Evolutionary conservation across 345 rosid genomes (phyloP).

Genomic region (Dimocarpus longan): DNA sequence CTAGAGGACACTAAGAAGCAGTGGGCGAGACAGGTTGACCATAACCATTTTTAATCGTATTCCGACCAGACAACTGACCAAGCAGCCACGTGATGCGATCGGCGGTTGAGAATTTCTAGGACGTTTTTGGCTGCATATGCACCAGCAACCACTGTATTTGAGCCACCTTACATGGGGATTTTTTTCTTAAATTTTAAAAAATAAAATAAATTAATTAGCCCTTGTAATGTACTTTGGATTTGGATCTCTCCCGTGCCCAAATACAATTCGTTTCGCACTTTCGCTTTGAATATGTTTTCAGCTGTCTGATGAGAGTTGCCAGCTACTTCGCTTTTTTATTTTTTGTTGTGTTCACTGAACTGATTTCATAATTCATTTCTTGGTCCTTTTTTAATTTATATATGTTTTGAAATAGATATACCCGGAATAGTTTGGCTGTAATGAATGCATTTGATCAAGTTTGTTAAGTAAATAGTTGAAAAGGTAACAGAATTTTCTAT

Average conservation of each 20-base stretch:
- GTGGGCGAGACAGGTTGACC: neutral
- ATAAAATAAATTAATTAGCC: neutral
- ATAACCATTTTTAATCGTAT: neutral
- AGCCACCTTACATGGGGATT: neutral
- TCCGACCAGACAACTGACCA: conserved; percentile 24
- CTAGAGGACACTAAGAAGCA: neutral
- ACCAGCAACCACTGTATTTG: neutral
- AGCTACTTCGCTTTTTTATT: neutral
- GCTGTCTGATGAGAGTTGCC: neutral
- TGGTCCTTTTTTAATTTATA: too few relatives aligned
- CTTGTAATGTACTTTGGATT: conserved; percentile 2
- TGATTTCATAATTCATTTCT: too few relatives aligned
- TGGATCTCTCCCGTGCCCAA: conserved; percentile 4
- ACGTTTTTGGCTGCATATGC: conserved; percentile 5
- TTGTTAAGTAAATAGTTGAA: too few relatives aligned
- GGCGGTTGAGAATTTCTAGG: conserved; percentile 30
- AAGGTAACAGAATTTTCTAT: too few relatives aligned
- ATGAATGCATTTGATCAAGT: too few relatives aligned
- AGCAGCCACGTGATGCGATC: conserved; percentile 34
- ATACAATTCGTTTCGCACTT: neutral
- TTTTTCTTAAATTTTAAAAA: neutral
- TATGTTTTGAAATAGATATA: too few relatives aligned
- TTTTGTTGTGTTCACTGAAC: neutral
- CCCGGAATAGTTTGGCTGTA: too few relatives aligned
- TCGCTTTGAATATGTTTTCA: neutral